Evolutionary conservation across 352 stramenopile genomes (phyloP), one percentile per base, ranked within the genome.

Genomic region (Pythium guiyangense): DNA sequence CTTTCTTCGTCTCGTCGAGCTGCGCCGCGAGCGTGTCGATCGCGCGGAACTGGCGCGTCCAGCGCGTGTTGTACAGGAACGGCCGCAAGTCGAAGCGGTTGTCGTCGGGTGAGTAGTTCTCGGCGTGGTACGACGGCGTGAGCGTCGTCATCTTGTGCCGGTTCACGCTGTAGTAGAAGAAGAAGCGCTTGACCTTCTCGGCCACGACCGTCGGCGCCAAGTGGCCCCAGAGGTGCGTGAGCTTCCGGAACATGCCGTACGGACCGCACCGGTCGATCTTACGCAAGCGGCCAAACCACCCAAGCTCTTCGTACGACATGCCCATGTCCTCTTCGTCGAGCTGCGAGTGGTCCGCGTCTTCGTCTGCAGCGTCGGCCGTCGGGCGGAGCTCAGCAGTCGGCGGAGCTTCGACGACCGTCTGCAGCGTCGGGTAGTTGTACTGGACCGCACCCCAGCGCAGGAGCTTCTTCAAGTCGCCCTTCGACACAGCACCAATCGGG

Each of bases 111-210:
- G 90, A 98, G 74, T 99, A 99, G 69, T 92, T 96, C 72, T 99
- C 97, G 20, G 96, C 96, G 71, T 99, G 97, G 81, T 99, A 99
- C 35, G 94, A 94, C 40, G 97, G 97, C 49, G 97, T 99, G 46
- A 99, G 82, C 22, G 96, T 99, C 54, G 95, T 99, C 92, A 99
- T 99, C 74, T 99, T 99, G 85, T 99, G 97, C 26, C 97, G 90
- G 77, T 99, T 99, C 59, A 99, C 74, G 26, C 87, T 85, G 74
- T 99, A 99, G 71, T 96, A 99, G 64, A 90, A 97, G 82, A 99
- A 99, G 71, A 99, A 99, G 27, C 90, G 81, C 74, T 99, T 99
- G 2, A 96, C 85, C 67, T 96, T 95, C 34, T 81, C 70, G n/a
- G 87, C 87, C 50, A 97, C 80, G 18, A 71, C 71, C 10, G 69